A percentile compares a stretch with the other conserved stretches of the same genome.
These are phyloP conservation scores for Acer negundo DNA, from an alignment of 345 rosid species.

Conservation along the genomic window DNA sequence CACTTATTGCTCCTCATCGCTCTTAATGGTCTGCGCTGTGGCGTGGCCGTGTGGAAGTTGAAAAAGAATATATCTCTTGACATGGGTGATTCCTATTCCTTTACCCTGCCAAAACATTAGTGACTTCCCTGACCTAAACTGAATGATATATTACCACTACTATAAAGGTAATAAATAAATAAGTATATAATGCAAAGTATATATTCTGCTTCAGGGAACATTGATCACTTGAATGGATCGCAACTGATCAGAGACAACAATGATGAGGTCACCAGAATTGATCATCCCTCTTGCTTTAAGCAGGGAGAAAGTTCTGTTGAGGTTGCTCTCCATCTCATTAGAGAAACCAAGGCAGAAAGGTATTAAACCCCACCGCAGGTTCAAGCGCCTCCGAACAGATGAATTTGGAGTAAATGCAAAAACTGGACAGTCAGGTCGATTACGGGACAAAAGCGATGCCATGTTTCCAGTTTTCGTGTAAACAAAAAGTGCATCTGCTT, in stretches of 20 bases:
- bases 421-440: constrained; percentile 34
- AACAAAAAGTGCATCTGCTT: constrained; percentile 33
- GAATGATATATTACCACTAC: neutral
- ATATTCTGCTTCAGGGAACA: constrained; percentile 22
- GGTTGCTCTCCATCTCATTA: constrained; percentile 32
- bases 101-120: constrained; percentile 14
- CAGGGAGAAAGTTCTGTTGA: constrained; percentile 22
- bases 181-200: neutral
- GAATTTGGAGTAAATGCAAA: constrained; percentile 29
- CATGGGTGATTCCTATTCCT: constrained; percentile 13
- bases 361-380: constrained; percentile 35
- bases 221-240: constrained; percentile 28
- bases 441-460: constrained; percentile 32
- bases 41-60: neutral
- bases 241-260: constrained; percentile 32
- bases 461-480: constrained; percentile 28
- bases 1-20: neutral
- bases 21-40: neutral
- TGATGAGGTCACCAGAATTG: constrained; percentile 28
- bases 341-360: constrained; percentile 30
- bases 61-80: neutral
- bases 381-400: constrained; percentile 20
- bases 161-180: neutral
- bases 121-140: constrained; percentile 4
- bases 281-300: constrained; percentile 32